Percentiles rank a stretch among this genome's conserved stretches.
phyloP scores from a whole-genome alignment of 2,329 filamentous ascomycete genomes.

The Aspergillus oerlinghausenensis region DNA sequence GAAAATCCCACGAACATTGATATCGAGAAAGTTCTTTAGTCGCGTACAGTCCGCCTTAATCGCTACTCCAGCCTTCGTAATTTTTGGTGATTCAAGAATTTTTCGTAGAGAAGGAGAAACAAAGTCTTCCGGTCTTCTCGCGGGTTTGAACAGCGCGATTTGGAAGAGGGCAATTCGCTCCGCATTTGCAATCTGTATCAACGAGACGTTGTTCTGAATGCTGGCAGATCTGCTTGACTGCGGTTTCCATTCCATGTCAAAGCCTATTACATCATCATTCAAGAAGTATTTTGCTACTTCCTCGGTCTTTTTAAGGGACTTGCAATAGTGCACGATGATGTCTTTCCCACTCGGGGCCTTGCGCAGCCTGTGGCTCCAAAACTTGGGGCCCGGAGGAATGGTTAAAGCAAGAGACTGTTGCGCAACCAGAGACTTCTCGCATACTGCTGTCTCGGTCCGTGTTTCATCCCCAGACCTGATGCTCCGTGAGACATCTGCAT shows the following conservation, averaged over 20 bases:
- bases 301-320: slow-evolving; percentile 62
- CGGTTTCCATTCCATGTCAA: slow-evolving; percentile 81
- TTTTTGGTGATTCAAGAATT: slow-evolving; percentile 65
- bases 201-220: slow-evolving; percentile 65
- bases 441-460: not conserved
- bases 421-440: not conserved
- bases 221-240: slow-evolving; percentile 45
- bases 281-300: slow-evolving; percentile 62
- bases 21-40: slow-evolving; percentile 59
- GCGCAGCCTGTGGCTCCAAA: slow-evolving; percentile 39
- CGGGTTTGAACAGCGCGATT: slow-evolving; percentile 58
- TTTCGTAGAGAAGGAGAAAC: slow-evolving; percentile 65
- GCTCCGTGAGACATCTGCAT: not conserved
- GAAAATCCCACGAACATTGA: slow-evolving; percentile 64
- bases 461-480: not conserved
- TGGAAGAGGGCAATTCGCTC: slow-evolving; percentile 78
- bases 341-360: slow-evolving; percentile 46
- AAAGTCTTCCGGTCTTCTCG: slow-evolving; percentile 46
- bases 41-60: slow-evolving; percentile 69
- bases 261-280: slow-evolving; percentile 68
- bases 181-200: slow-evolving; percentile 78
- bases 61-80: slow-evolving; percentile 73
- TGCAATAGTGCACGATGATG: slow-evolving; percentile 75
- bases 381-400: slow-evolving; percentile 12
- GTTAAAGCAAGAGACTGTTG: not conserved